Conservation (phyloP, 352 stramenopile species). For the Globisporangium lucens region DNA sequence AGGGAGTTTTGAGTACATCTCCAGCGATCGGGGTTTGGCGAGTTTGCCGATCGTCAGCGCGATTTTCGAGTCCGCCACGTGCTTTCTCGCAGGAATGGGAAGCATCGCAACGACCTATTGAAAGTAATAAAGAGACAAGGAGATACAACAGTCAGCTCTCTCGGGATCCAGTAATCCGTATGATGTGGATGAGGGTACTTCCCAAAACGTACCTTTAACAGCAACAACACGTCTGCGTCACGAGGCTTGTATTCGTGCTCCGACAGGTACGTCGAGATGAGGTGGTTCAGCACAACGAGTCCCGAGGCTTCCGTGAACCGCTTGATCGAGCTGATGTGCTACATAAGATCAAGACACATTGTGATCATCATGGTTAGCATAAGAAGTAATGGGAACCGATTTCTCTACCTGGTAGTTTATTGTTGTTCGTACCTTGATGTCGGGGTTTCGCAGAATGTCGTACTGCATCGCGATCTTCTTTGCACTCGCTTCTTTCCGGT, state of each 20-base stretch:
- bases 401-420: too few relatives aligned
- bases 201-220: slow-evolving; percentile 6
- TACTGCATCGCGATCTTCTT: slow-evolving; percentile 53
- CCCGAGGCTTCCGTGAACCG: slow-evolving; percentile 60
- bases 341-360: background rate
- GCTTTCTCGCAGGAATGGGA: slow-evolving; percentile 43
- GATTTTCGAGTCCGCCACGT: slow-evolving; percentile 60
- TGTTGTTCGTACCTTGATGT: slow-evolving; percentile 34
- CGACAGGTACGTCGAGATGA: slow-evolving; percentile 34
- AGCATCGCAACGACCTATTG: slow-evolving; percentile 70
- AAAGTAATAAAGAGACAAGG: slow-evolving; percentile 6
- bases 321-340: slow-evolving; percentile 57
- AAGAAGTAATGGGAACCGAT: background rate
- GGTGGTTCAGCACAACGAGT: slow-evolving; percentile 54
- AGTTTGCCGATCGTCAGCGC: slow-evolving; percentile 60
- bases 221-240: slow-evolving; percentile 15
- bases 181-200: too few relatives aligned
- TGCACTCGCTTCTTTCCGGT: slow-evolving; percentile 30
- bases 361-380: background rate
- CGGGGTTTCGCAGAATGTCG: slow-evolving; percentile 52
- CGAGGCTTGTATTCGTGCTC: slow-evolving; percentile 21
- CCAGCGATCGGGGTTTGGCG: slow-evolving; percentile 34
- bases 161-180: too few relatives aligned
- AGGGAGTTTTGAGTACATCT: slow-evolving; percentile 33
- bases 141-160: background rate